Evolutionary conservation across 2,329 filamentous ascomycete species (phyloP).

Genomic region (Xylariaceae sp.): DNA sequence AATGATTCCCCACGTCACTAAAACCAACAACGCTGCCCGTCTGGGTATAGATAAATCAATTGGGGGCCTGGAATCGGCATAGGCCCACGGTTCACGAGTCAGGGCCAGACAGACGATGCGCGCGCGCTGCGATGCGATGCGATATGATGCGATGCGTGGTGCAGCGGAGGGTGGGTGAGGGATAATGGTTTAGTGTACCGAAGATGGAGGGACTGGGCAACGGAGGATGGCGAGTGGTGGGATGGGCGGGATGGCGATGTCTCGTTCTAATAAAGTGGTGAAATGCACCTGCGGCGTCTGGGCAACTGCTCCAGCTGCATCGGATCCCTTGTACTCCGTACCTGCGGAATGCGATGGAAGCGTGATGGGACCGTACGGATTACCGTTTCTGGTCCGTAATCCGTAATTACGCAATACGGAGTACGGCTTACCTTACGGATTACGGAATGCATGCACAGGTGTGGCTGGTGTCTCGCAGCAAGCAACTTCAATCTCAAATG

Average conservation of each 20-base stretch:
- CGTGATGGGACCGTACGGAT: no score
- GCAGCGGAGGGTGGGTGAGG: neutral
- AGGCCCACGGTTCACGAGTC: neutral
- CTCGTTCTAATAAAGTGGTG: no score
- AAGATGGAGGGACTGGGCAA: neutral
- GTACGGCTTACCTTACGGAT: no score
- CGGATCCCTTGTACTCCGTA: no score
- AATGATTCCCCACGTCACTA: neutral
- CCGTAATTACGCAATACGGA: no score
- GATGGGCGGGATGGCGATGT: no score
- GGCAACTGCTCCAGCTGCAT: no score
- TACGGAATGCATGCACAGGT: neutral
- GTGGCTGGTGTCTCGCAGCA: neutral
- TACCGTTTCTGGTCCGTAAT: no score
- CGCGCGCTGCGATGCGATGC: neutral
- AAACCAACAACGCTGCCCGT: neutral
- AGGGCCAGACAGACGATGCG: neutral
- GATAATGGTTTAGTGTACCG: neutral
- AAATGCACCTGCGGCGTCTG: no score
- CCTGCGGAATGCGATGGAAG: no score
- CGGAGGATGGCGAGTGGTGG: neutral
- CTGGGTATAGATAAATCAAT: neutral
- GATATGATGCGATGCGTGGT: neutral
- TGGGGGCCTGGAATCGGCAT: neutral
- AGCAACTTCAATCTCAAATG: no score